A percentile compares a stretch with the other conserved stretches of the same genome.
Conservation (phyloP, 129 eudicot species). For the Smallanthus sonchifolius region DNA sequence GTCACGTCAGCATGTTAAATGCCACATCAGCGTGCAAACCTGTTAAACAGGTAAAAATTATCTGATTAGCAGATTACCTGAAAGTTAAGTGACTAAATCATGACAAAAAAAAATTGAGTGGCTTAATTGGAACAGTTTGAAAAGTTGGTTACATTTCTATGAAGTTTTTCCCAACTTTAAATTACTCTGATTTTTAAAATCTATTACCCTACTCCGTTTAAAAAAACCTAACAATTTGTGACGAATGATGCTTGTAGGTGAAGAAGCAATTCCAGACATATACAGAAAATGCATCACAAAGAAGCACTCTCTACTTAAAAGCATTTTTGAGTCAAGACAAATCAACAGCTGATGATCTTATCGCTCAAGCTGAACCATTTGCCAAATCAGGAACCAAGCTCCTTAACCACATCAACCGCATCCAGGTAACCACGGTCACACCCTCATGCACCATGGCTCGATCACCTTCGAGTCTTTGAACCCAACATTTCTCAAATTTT, state of each 20-base stretch:
- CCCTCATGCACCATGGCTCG: neutral
- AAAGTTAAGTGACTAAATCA: no score
- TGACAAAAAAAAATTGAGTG: no score
- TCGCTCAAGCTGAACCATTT: conserved; percentile 58
- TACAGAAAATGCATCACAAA: conserved; percentile 61
- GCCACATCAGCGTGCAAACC: no score
- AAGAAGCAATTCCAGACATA: conserved; percentile 46
- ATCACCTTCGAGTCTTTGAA: neutral
- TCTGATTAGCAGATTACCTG: no score
- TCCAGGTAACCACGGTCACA: conserved; percentile 46
- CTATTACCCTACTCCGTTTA: no score
- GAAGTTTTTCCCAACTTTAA: no score
- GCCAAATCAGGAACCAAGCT: conserved; percentile 56
- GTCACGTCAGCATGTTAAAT: no score
- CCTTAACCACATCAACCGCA: conserved; percentile 41
- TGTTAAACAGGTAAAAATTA: no score
- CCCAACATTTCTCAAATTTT: neutral
- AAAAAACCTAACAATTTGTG: no score
- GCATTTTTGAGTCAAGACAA: conserved; percentile 48
- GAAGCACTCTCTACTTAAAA: conserved; percentile 46
- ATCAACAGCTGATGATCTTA: conserved; percentile 31
- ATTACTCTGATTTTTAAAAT: no score
- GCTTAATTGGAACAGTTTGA: no score
- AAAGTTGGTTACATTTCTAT: no score
- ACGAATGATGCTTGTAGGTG: conserved; percentile 22